Evolutionary conservation across 1,284 basidiomycete species (phyloP), one percentile per base, ranked within the genome.

Genomic region (Kalmanozyma brasiliensis): DNA sequence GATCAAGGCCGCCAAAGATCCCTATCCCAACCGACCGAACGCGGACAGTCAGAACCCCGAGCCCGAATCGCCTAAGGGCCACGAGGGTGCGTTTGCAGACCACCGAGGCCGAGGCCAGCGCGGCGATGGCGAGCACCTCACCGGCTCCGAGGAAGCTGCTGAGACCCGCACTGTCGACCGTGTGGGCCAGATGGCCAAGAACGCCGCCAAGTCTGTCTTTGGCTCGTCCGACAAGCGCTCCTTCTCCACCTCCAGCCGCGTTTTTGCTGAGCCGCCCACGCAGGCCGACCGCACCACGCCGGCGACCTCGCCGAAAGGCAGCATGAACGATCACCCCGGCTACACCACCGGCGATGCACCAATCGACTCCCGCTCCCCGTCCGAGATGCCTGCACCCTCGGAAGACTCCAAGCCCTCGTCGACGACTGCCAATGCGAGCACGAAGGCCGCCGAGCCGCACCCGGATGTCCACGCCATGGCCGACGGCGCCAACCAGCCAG

Each of bases 281-380:
- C 57, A 58, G 14, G 3, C 22, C 6, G 38, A 49, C 8, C 51
- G 67, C 20, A 43, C 30, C 16, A 46, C 61, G 2, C 57, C 57
- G 6, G 60, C 61, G 0, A 34, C 23, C 6, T 43, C 35, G 9
- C 17, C 42, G 20, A 67, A 72, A 46, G 65, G 70, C 14, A 64
- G 52, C 35, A 3, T 61, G 16, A 46, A 26, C 24, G 35, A 68
- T 13, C 67, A 71, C 23, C 70, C 71, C 1, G 63, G 66, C 19
- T 76, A 76, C 61, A 73, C 71, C 22, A 55, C 65, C 10, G 63
- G n/a, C 11, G 49, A 65, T 19, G 71, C 73, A 1, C 73, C 73
- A 26, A 61, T 76, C 46, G 61, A 73, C 35, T 61, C 62, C 6
- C 43, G 40, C 8, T 37, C 49, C 16, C 73, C 73, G 5, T 58